Evolutionary conservation across 1,139 yeast genomes (phyloP), one percentile per base, ranked within the genome.

Genomic region (Yamadazyma conglobata): DNA sequence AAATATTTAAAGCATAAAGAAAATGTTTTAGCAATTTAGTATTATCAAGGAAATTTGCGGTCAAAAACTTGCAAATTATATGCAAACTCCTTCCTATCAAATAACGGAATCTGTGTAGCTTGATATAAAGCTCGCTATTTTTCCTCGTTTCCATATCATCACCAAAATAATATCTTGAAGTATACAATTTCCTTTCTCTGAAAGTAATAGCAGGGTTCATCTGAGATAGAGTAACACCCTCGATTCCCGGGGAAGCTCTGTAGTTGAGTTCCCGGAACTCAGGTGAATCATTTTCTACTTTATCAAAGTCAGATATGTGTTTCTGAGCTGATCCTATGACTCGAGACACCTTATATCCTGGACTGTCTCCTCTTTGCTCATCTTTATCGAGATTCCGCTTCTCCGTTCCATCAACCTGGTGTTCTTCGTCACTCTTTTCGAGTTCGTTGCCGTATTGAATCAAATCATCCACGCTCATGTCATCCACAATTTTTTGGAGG

Each of bases 21-120:
- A 82, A 66, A 25, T 79, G 77, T 44, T 78, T 78, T 52, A 80
- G 74, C 12, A 85, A 56, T 11, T 77, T 75, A n/a, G 86, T 74
- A 40, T 86, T 83, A 40, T 84, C 88, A 33, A 73, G 78, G 34
- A 73, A 73, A 33, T 73, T 59, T 4, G 63, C 54, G 3, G 57
- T 48, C 40, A 88, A 54, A 43, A 72, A 75, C 22, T 60, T 50
- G 42, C 70, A 72, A 12, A 85, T 60, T 5, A 67, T 63, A 47
- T 86, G 95, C 33, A 91, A 68, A 34, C 77, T 64, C 35, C 68
- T 65, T 0, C 96, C 96, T 26, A 88, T 69, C 28, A 64, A 54
- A 19, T 72, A 64, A 35, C 95, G 72, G 9, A 77, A 58, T 14
- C 70, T 64, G 47, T 86, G 95, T 9, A 89, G 59, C 34, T 70